phyloP scores from a whole-genome alignment of 2,329 filamentous ascomycete genomes.

The Beauveria brongniartii region DNA sequence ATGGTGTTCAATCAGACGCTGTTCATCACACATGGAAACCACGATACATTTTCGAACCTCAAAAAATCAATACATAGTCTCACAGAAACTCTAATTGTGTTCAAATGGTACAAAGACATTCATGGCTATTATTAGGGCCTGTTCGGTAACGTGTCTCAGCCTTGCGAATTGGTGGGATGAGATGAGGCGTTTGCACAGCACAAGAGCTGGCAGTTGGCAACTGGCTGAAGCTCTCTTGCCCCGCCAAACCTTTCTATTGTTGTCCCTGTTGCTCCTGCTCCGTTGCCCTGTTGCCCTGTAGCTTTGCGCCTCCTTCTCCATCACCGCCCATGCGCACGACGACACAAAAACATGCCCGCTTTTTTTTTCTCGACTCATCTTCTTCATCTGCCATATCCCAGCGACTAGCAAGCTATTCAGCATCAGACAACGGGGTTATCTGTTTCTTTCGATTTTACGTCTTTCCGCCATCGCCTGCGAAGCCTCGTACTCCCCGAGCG shows the following conservation, averaged over 20 bases:
- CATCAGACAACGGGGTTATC: not conserved
- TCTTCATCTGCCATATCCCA: not conserved
- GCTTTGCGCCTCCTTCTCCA: not conserved
- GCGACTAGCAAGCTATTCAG: not conserved
- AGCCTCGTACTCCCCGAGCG: not conserved
- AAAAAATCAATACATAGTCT: no score
- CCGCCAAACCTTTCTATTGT: not conserved
- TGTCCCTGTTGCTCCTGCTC: not conserved
- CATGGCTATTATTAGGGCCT: not conserved
- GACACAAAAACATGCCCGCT: slow-evolving; percentile 2
- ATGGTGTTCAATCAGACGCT: no score
- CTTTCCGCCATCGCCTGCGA: not conserved
- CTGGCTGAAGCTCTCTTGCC: not conserved
- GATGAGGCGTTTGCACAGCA: not conserved
- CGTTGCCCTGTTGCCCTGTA: no score
- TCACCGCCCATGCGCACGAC: slow-evolving; percentile 11
- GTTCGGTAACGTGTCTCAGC: not conserved
- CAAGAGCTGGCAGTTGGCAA: not conserved
- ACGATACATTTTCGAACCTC: no score
- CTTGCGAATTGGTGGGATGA: not conserved
- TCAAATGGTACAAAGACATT: no score
- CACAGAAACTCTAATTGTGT: no score
- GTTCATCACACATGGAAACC: no score
- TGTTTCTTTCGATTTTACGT: not conserved
- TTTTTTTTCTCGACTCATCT: slow-evolving; percentile 6